phyloP scores from a whole-genome alignment of 2,329 filamentous ascomycete genomes.

The Neoascochyta sp. region DNA sequence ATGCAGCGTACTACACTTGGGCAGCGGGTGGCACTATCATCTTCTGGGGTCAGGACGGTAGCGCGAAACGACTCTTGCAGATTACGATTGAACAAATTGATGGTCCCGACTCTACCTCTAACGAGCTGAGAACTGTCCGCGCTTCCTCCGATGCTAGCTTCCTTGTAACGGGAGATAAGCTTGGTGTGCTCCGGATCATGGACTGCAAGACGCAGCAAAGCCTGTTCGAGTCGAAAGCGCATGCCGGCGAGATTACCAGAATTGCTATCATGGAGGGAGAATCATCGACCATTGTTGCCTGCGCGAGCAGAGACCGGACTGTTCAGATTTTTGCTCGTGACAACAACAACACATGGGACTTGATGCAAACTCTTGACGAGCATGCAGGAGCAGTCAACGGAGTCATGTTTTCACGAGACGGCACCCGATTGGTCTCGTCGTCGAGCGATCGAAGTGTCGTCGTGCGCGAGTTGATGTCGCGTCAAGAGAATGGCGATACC shows the following conservation, averaged over 20 bases:
- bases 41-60: conserved; percentile 76
- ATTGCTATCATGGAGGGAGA: conserved; percentile 69
- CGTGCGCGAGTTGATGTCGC: conserved; percentile 71
- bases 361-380: conserved; percentile 88
- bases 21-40: conserved; percentile 74
- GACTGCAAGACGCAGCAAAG: conserved; percentile 60
- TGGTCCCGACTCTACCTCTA: conserved; percentile 46
- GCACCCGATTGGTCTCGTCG: conserved; percentile 71
- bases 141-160: conserved; percentile 60
- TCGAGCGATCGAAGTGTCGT: conserved; percentile 81
- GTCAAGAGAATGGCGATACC: conserved; percentile 57
- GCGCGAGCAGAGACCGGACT: conserved; percentile 77
- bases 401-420: conserved; percentile 70
- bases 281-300: conserved; percentile 66
- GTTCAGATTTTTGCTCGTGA: conserved; percentile 77
- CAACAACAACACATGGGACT: conserved; percentile 58
- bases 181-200: conserved; percentile 73
- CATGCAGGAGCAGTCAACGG: conserved; percentile 82
- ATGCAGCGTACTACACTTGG: conserved; percentile 84
- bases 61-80: conserved; percentile 59
- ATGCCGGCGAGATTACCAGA: conserved; percentile 78
- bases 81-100: conserved; percentile 65
- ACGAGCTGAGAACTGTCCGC: conserved; percentile 57
- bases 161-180: conserved; percentile 79
- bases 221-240: conserved; percentile 74